Evolutionary conservation across 164 flowering plant genomes (phyloP), one percentile per base, ranked within the genome.

Genomic region (Kalanchoe fedtschenkoi): DNA sequence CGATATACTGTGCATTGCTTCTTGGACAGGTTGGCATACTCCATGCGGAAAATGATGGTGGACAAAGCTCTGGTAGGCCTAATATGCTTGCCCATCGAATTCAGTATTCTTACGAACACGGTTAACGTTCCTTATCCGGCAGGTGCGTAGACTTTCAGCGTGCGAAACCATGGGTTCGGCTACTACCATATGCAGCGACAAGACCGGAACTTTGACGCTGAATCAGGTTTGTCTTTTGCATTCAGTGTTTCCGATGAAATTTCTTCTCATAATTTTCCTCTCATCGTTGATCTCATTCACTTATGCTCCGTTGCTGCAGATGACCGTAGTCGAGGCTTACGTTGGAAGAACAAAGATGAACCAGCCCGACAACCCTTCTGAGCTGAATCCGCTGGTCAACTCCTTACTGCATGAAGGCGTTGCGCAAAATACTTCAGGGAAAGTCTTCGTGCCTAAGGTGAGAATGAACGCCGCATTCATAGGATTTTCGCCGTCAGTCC

Each of bases 101-200:
- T 34, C 1, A 29, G 6, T 62, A 37, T 34, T 22, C 22, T 22
- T 5, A 24, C 11, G 29, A 58, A 11, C 26, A 57, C 60, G 11
- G 58, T 68, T 80, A 62, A 76, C 60, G 35, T 57, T 34, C 7
- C 10, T 69, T 38, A 35, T 51, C 32, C 1, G 67, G 57, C 85
- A 93, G 97, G 96, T 93, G 37, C 75, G 97, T 46, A 78, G 99
- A 76, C 90, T 95, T 71, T 87, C 99, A 62, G 95, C 97, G 8
- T 91, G 99, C 82, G 99, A 95, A 74, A 91, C 99, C 19, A 95
- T 95, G 99, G 99, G 99, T 29, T 91, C 97, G 61, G 93, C 97
- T 11, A 91, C 97, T 43, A 95, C 97, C 66, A 95, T 91, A 60
- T 91, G 99, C 71, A 91, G 99, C 78, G 99, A 95, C 64, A 95